Evolutionary conservation across 2,329 filamentous ascomycete species (phyloP), one percentile per base, ranked within the genome.

Genomic region (Domatiomyces catenatus): DNA sequence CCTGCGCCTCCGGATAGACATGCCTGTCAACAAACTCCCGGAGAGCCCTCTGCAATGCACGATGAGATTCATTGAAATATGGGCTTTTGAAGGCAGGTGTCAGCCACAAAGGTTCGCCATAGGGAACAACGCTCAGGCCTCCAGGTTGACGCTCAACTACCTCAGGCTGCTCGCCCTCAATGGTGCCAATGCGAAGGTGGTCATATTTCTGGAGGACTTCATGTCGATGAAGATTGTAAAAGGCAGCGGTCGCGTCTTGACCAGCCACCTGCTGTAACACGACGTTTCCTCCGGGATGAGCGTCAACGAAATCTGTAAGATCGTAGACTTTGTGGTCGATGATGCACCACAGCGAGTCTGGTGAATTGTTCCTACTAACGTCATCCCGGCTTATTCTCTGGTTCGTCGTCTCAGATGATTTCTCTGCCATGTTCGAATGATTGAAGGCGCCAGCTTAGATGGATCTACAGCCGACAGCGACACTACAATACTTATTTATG

Each of bases 171-270:
- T 94, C 86, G 66, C 79, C 83, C 58, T 79, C 71, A 62, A 94
- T 66, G 12, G 79, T 84, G 61, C 87, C 87, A 59, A 94, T 76
- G 66, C 78, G 83, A 17, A 94, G 75, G 60, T 77, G 73, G 46
- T 75, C 69, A 72, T 93, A 93, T 66, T 88, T 88, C 54, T 80
- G 71, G 8, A 94, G 75, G n/a, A 93, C 85, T 67, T 94, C 87
- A 59, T 94, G 86, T 22, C 87, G 75, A 70, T 94, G 88, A 49
- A 94, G 80, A 71, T 93, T 93, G 77, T 93, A 94, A 55, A 68
- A 72, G 6, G 62, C 68, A 15, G 56, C 61, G 1, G 69, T 71
- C 1, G 66, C 69, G 52, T 71, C 69, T 43, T 60, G 61, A 20
- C 69, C 69, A 32, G 67, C 69, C 43, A 66, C 59, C 48, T 71